These are phyloP conservation scores for Trichoderma sp. DNA, from an alignment of 2,329 filamentous ascomycete genomes.

Conservation along the genomic window DNA sequence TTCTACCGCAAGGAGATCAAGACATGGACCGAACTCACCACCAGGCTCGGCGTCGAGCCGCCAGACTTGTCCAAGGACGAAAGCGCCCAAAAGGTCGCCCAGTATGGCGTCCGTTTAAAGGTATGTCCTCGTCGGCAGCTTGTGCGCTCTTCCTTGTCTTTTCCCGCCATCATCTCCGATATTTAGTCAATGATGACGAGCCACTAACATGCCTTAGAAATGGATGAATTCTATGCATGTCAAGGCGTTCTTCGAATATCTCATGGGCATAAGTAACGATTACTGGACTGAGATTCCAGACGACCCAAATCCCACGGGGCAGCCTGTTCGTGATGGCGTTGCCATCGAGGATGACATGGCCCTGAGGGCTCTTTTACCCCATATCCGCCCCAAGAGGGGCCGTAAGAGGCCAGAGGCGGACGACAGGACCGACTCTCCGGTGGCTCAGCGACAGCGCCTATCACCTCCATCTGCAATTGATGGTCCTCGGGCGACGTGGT, in stretches of 20 bases:
- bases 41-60: slow-evolving; percentile 83
- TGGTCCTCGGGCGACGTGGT: slow-evolving; percentile 37
- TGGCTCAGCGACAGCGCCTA: slow-evolving; percentile 60
- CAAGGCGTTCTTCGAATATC: slow-evolving; percentile 90
- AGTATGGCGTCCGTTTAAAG: slow-evolving; percentile 90
- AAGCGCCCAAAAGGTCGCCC: slow-evolving; percentile 89
- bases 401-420: slow-evolving; percentile 63
- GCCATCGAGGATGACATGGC: slow-evolving; percentile 85
- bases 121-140: slow-evolving; percentile 42
- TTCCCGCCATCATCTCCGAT: neutral
- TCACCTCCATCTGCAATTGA: slow-evolving; percentile 50
- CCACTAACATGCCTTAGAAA: slow-evolving; percentile 53
- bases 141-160: neutral
- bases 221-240: slow-evolving; percentile 98
- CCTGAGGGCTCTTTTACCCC: slow-evolving; percentile 76
- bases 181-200: neutral
- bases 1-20: slow-evolving; percentile 82
- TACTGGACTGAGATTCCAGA: slow-evolving; percentile 78
- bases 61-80: slow-evolving; percentile 79
- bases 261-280: slow-evolving; percentile 70
- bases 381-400: slow-evolving; percentile 63
- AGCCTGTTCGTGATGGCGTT: slow-evolving; percentile 74
- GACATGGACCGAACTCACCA: slow-evolving; percentile 86
- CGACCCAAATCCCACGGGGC: slow-evolving; percentile 58
- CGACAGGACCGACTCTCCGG: slow-evolving; percentile 43